phyloP scores from a whole-genome alignment of 2,329 filamentous ascomycete genomes.

The Calonectria pseudoreteaudii region DNA sequence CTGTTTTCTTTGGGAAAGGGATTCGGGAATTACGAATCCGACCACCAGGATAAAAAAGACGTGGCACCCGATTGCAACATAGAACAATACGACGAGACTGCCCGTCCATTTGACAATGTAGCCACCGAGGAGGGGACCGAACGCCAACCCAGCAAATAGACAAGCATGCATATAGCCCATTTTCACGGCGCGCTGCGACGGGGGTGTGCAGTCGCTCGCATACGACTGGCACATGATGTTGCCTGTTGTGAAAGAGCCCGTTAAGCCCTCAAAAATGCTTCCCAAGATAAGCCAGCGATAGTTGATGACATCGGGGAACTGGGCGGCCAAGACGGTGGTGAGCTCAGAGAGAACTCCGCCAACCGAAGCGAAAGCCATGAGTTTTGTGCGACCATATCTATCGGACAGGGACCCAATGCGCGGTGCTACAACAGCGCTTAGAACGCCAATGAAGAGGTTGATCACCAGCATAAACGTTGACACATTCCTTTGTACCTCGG shows the following conservation, averaged over 20 bases:
- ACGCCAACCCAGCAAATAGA: slow-evolving; percentile 87
- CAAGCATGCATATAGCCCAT: slow-evolving; percentile 93
- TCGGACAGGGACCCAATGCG: slow-evolving; percentile 89
- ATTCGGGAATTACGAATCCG: slow-evolving; percentile 82
- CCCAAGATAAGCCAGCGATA: slow-evolving; percentile 86
- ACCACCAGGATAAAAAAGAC: slow-evolving; percentile 79
- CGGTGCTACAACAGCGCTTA: slow-evolving; percentile 85
- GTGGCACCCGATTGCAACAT: slow-evolving; percentile 80
- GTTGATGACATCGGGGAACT: slow-evolving; percentile 76
- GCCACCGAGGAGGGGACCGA: slow-evolving; percentile 85
- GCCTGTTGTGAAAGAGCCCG: slow-evolving; percentile 88
- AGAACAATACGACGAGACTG: slow-evolving; percentile 84
- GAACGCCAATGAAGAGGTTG: slow-evolving; percentile 77
- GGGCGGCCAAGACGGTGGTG: slow-evolving; percentile 82
- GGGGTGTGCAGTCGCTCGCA: slow-evolving; percentile 86
- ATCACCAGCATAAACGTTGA: slow-evolving; percentile 83
- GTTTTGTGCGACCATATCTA: slow-evolving; percentile 80
- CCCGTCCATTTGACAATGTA: slow-evolving; percentile 83
- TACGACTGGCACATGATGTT: slow-evolving; percentile 86
- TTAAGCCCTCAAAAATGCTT: slow-evolving; percentile 82
- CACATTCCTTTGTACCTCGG: slow-evolving; percentile 81
- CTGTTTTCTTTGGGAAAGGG: slow-evolving; percentile 80
- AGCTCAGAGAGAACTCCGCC: slow-evolving; percentile 82
- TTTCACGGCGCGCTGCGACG: slow-evolving; percentile 81
- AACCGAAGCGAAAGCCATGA: slow-evolving; percentile 79